These are phyloP conservation scores for Colletotrichum sp. DNA, from an alignment of 2,329 filamentous ascomycete species.

Conservation along the genomic window DNA sequence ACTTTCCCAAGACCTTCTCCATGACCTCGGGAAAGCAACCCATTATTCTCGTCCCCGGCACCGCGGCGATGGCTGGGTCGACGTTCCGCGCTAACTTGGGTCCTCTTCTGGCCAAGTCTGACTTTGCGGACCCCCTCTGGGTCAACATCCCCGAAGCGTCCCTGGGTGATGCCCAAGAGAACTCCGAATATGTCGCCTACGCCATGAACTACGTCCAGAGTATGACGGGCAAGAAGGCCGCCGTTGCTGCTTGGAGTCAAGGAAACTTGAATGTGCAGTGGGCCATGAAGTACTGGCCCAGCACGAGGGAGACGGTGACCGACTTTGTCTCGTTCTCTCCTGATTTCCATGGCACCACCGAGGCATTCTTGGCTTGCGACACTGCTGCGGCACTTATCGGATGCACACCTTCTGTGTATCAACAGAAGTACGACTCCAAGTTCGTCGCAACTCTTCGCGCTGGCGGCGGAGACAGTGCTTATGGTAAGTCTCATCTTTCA, in stretches of 20 bases:
- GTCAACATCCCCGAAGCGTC: conserved; percentile 58
- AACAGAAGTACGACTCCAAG: conserved; percentile 49
- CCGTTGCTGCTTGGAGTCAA: conserved; percentile 59
- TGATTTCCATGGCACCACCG: conserved; percentile 45
- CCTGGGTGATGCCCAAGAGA: conserved; percentile 53
- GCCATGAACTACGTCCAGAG: conserved; percentile 60
- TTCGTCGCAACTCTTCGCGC: conserved; percentile 47
- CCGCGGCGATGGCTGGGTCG: conserved; percentile 36
- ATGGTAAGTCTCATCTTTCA: conserved; percentile 24
- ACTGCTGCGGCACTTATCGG: neutral
- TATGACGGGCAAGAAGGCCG: conserved; percentile 42
- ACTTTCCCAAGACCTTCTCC: conserved; percentile 53
- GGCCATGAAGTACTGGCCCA: conserved; percentile 64
- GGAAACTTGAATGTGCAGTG: conserved; percentile 60
- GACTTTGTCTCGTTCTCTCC: conserved; percentile 58
- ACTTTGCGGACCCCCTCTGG: conserved; percentile 56
- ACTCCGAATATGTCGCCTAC: conserved; percentile 61
- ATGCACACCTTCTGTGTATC: conserved; percentile 42
- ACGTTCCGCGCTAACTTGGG: conserved; percentile 53
- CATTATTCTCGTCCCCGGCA: conserved; percentile 59
- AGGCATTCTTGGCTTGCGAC: neutral
- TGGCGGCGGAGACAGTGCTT: conserved; percentile 54
- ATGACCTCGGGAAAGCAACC: conserved; percentile 46
- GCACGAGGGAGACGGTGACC: conserved; percentile 45
- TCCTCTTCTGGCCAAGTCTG: conserved; percentile 46